These are phyloP conservation scores for Kodamaea derodonti DNA, from an alignment of 1,139 yeast species.

Conservation along the genomic window DNA sequence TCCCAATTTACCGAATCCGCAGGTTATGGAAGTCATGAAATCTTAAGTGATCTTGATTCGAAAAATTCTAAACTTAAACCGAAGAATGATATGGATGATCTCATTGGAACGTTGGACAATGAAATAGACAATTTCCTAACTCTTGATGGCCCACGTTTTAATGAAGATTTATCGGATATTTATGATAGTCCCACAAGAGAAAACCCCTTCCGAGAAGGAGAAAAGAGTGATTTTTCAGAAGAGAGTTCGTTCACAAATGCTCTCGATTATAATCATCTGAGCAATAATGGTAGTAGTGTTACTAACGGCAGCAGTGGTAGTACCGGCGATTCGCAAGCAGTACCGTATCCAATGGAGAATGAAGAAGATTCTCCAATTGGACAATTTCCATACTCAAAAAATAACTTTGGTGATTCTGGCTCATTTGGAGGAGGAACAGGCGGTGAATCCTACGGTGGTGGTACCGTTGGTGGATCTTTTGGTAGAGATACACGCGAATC, in stretches of 20 bases:
- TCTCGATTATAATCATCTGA: conserved; percentile 1
- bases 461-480: too few species aligned
- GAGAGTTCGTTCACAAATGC: conserved; percentile 5
- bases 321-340: neutral
- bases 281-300: neutral
- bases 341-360: conserved; percentile 8
- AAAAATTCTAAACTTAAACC: too few species aligned
- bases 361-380: conserved; percentile 4
- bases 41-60: too few species aligned
- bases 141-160: conserved; percentile 4
- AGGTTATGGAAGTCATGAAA: too few species aligned
- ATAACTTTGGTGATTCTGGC: too few species aligned
- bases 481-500: too few species aligned
- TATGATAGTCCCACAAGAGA: neutral
- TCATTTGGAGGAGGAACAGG: neutral
- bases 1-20: too few species aligned
- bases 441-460: too few species aligned
- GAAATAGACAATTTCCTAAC: conserved; percentile 15
- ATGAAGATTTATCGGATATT: neutral
- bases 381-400: conserved; percentile 1
- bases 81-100: conserved; percentile 16
- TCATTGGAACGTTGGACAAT: conserved; percentile 17
- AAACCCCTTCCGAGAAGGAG: neutral
- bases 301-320: neutral
- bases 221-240: conserved; percentile 4